Percentiles rank a stretch among this genome's conserved stretches.
Evolutionary conservation across 164 flowering plant species (phyloP).

Genomic region (Amborella trichopoda): DNA sequence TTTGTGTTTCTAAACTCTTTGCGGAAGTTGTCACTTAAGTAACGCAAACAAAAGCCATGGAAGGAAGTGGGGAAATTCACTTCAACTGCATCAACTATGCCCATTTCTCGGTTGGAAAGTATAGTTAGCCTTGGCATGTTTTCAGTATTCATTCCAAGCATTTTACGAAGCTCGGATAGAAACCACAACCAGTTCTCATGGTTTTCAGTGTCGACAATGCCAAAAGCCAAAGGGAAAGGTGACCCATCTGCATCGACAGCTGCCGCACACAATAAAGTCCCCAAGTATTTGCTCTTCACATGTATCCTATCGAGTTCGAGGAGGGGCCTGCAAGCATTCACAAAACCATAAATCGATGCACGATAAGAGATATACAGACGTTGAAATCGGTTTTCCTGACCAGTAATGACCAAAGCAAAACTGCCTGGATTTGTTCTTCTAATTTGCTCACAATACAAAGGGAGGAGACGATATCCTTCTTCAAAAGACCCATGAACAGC

Average conservation of each 20-base stretch:
- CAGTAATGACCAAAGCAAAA: slow-evolving; percentile 69
- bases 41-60: slow-evolving; percentile 50
- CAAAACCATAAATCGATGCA: slow-evolving; percentile 84
- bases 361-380: slow-evolving; percentile 81
- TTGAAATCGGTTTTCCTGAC: slow-evolving; percentile 85
- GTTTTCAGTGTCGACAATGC: slow-evolving; percentile 72
- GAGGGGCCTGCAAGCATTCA: slow-evolving; percentile 88
- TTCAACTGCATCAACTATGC: slow-evolving; percentile 46
- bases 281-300: slow-evolving; percentile 87
- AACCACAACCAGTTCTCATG: slow-evolving; percentile 85
- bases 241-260: slow-evolving; percentile 72
- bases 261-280: slow-evolving; percentile 74
- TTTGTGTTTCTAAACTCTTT: slow-evolving; percentile 47
- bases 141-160: slow-evolving; percentile 84
- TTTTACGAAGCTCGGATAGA: slow-evolving; percentile 52
- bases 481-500: slow-evolving; percentile 71
- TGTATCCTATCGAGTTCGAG: slow-evolving; percentile 80
- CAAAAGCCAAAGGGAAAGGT: slow-evolving; percentile 83
- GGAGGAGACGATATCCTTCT: slow-evolving; percentile 49
- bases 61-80: slow-evolving; percentile 46
- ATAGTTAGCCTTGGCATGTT: slow-evolving; percentile 46
- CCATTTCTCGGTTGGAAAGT: slow-evolving; percentile 34
- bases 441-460: slow-evolving; percentile 51
- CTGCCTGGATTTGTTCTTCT: slow-evolving; percentile 49
- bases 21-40: slow-evolving; percentile 48